phyloP scores from a whole-genome alignment of 2,329 filamentous ascomycete genomes.

The Calonectria pseudoreteaudii region DNA sequence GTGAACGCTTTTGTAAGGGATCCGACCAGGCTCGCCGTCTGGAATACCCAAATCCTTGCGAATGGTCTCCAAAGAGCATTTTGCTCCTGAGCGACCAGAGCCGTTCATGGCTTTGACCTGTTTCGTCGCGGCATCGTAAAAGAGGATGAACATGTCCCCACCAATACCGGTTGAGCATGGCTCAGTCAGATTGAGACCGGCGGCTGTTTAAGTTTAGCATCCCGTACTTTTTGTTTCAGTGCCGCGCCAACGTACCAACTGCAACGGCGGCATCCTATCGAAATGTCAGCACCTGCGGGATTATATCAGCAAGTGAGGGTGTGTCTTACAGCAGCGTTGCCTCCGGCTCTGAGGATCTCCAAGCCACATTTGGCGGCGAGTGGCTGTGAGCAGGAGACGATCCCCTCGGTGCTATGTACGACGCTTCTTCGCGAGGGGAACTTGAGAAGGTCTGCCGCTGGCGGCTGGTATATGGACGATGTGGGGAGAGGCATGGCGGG shows the following conservation, averaged over 20 bases:
- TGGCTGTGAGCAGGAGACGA: slow-evolving; percentile 90
- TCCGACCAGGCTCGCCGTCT: slow-evolving; percentile 65
- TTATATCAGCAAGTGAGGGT: too few species aligned
- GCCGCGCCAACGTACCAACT: slow-evolving; percentile 69
- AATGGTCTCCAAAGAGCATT: slow-evolving; percentile 76
- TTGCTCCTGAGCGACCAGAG: slow-evolving; percentile 83
- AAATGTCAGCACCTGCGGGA: slow-evolving; percentile 16
- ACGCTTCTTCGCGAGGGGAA: slow-evolving; percentile 89
- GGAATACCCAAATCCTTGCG: slow-evolving; percentile 76
- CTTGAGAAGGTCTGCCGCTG: slow-evolving; percentile 65
- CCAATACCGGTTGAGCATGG: slow-evolving; percentile 94
- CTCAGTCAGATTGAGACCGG: slow-evolving; percentile 92
- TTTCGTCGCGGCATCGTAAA: slow-evolving; percentile 85
- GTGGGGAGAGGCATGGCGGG: slow-evolving; percentile 60
- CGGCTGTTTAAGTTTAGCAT: slow-evolving; percentile 66
- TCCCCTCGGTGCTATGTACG: slow-evolving; percentile 92
- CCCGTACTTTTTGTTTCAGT: neutral
- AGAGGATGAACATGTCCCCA: slow-evolving; percentile 97
- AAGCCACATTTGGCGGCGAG: slow-evolving; percentile 90
- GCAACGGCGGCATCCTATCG: slow-evolving; percentile 92
- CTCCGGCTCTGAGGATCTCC: slow-evolving; percentile 84
- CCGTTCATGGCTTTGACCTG: slow-evolving; percentile 91
- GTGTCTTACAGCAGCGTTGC: slow-evolving; percentile 86
- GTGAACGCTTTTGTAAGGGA: slow-evolving; percentile 82
- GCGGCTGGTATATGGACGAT: slow-evolving; percentile 59